Conservation (phyloP, 768 basidiomycete species). For the Suillus bovinus region DNA sequence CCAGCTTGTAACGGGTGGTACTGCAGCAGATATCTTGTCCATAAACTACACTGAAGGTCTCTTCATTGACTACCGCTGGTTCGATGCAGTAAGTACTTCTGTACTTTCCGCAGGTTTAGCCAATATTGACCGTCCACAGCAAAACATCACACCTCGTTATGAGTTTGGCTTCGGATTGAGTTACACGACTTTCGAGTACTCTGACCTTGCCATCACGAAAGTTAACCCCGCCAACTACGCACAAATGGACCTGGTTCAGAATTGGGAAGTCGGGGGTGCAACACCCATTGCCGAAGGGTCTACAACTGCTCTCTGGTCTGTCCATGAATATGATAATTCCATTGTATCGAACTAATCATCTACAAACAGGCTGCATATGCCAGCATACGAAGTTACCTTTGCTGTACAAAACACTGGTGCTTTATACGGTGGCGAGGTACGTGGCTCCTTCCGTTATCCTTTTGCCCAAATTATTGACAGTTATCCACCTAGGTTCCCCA, state of each 20-base stretch:
- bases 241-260: constrained; percentile 35
- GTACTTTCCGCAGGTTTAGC: constrained; percentile 8
- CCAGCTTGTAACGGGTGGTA: constrained; percentile 32
- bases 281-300: constrained; percentile 57
- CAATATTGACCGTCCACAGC: constrained; percentile 31
- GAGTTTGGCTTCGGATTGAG: constrained; percentile 91
- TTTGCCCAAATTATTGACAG: constrained; percentile 1
- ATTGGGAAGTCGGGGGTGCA: constrained; percentile 62
- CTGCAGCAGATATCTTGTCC: constrained; percentile 32
- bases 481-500: constrained; percentile 58
- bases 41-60: constrained; percentile 69
- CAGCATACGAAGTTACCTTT: constrained; percentile 64
- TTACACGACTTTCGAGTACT: constrained; percentile 82
- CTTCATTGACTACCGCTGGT: constrained; percentile 71
- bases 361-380: constrained; percentile 59
- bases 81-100: constrained; percentile 55
- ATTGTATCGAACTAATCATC: constrained; percentile 11
- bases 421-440: constrained; percentile 60
- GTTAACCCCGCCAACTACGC: constrained; percentile 35
- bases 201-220: constrained; percentile 48
- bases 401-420: constrained; percentile 64
- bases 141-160: constrained; percentile 75
- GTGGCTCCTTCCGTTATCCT: background rate
- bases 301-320: constrained; percentile 59
- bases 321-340: background rate